Conservation (phyloP, 2,329 filamentous ascomycete genomes). For the Dactylellina cionopaga region DNA sequence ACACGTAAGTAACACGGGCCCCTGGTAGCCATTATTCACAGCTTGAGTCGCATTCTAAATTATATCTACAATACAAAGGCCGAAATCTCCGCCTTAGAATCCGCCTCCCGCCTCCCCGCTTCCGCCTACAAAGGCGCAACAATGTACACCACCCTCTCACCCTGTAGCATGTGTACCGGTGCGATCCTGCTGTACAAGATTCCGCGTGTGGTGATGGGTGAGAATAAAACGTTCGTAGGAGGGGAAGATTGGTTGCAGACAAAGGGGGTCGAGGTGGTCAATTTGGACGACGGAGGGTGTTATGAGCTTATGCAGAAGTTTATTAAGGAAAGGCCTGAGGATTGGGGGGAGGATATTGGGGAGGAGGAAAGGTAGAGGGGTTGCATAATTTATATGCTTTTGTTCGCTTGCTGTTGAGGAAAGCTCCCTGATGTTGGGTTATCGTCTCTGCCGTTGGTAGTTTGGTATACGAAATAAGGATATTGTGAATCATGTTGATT, state of each 20-base stretch:
- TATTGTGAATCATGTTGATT: too few species aligned
- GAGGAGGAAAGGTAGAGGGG: constrained; percentile 8
- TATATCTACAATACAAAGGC: constrained; percentile 65
- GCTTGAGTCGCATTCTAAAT: not conserved
- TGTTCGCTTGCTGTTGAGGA: too few species aligned
- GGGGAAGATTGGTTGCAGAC: constrained; percentile 76
- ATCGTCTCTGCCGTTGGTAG: too few species aligned
- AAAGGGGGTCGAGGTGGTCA: constrained; percentile 77
- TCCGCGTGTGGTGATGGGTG: constrained; percentile 77
- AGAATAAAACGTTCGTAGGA: constrained; percentile 79
- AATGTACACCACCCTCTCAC: constrained; percentile 85
- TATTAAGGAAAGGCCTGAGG: constrained; percentile 75
- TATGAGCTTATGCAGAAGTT: constrained; percentile 76
- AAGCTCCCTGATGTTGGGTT: too few species aligned
- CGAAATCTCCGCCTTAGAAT: constrained; percentile 79
- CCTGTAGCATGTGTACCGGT: constrained; percentile 84
- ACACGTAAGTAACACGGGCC: constrained; percentile 67
- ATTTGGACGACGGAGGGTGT: constrained; percentile 73
- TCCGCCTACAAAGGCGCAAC: constrained; percentile 75
- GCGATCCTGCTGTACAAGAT: constrained; percentile 81
- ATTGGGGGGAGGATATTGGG: constrained; percentile 68
- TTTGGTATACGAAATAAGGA: too few species aligned
- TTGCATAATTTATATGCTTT: not conserved
- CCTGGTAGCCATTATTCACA: not conserved
- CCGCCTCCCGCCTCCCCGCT: constrained; percentile 76